Evolutionary conservation across 2,329 filamentous ascomycete genomes (phyloP).

Genomic region (Fusarium sp.): DNA sequence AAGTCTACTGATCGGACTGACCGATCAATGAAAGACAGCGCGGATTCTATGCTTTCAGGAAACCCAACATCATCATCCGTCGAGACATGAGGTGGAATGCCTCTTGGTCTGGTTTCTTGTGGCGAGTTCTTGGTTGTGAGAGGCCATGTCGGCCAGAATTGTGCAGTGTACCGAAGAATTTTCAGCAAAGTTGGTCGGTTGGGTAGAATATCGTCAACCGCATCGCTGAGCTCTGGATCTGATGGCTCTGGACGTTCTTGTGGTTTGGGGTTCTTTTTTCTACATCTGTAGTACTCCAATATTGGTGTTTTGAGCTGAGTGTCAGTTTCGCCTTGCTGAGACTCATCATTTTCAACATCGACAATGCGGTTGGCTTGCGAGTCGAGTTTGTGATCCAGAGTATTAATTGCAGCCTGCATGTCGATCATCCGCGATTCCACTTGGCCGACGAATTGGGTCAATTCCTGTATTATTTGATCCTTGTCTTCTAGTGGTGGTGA

Average conservation of each 20-base stretch:
- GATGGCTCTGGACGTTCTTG: background rate
- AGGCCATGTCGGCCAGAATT: conserved; percentile 42
- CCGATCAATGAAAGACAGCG: conserved; percentile 7
- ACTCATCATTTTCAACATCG: background rate
- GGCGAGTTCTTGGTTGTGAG: background rate
- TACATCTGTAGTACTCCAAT: conserved; percentile 1
- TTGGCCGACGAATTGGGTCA: conserved; percentile 4
- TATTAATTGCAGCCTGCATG: conserved; percentile 19
- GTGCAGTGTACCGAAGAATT: conserved; percentile 14
- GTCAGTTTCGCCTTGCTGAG: background rate
- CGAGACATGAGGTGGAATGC: background rate
- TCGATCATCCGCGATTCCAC: conserved; percentile 21
- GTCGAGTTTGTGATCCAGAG: conserved; percentile 3
- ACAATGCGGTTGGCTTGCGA: background rate
- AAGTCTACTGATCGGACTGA: conserved; percentile 1
- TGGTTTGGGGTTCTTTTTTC: background rate
- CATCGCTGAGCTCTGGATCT: background rate
- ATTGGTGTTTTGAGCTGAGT: background rate
- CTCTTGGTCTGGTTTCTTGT: background rate
- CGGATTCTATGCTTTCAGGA: background rate
- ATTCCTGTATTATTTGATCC: conserved; percentile 4
- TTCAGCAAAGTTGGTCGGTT: background rate
- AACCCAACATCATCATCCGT: background rate
- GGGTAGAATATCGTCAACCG: conserved; percentile 2
- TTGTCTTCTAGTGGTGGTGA: background rate